These are phyloP conservation scores for Lipomyces yamanashiensis DNA, from an alignment of 805 yeast species.

Conservation along the genomic window DNA sequence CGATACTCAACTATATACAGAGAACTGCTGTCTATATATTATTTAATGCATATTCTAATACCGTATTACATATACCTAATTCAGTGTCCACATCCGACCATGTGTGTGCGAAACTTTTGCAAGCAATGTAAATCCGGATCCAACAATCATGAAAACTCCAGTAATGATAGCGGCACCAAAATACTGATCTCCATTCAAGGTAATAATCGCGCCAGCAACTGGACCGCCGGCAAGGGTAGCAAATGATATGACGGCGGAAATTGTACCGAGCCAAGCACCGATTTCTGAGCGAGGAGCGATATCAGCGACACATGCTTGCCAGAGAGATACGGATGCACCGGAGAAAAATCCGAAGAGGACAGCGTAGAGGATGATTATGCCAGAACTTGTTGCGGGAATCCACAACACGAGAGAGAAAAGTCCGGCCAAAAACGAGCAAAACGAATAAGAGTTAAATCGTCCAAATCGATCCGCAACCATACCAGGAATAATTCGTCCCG, in stretches of 20 bases:
- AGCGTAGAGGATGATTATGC: conserved; percentile 39
- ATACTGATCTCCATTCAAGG: conserved; percentile 28
- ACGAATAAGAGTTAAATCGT: conserved; percentile 58
- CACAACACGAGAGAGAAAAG: conserved; percentile 60
- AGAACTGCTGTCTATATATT: too few relatives aligned
- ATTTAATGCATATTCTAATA: neutral
- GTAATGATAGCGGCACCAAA: conserved; percentile 34
- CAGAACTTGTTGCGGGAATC: conserved; percentile 64
- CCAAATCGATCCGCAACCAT: conserved; percentile 59
- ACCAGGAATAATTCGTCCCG: conserved; percentile 63
- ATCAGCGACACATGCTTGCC: conserved; percentile 43
- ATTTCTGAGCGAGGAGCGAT: conserved; percentile 36
- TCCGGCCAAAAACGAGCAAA: conserved; percentile 53
- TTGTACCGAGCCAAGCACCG: conserved; percentile 60
- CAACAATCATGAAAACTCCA: conserved; percentile 25
- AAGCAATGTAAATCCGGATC: conserved; percentile 9
- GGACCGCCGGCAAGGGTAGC: conserved; percentile 47
- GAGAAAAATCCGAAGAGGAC: conserved; percentile 43
- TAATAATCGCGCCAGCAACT: conserved; percentile 41
- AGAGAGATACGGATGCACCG: conserved; percentile 44
- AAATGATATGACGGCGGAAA: conserved; percentile 61
- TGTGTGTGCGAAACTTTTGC: conserved; percentile 8
- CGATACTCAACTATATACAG: too few relatives aligned
- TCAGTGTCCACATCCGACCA: conserved; percentile 1
- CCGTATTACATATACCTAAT: neutral